Base-by-base conservation (phyloP, 139 green algal genomes). In the Chlamydomonas sphaeroides region DNA sequence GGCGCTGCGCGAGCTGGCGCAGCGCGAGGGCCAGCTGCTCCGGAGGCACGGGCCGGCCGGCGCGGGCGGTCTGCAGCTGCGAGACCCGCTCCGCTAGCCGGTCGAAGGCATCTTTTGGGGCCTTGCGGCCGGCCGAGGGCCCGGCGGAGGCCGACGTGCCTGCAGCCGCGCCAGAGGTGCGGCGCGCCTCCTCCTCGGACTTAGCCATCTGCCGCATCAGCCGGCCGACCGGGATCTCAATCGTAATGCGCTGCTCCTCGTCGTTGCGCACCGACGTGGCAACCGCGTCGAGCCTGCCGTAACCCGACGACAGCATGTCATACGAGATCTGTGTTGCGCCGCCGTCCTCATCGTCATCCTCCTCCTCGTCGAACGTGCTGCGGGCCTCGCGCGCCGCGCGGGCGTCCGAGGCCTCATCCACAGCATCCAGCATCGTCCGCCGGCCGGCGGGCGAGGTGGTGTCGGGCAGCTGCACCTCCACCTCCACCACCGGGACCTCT, bases 81-180 rank as follows among this genome's bases (percentile, higher is more conserved):
- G 70, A 53, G 28, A 78, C 80, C 21, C 68, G 57, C 70, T 80
- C 83, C 57, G 84, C 77, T 49, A 84, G 65, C 33, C 65, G 49
- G 77, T 84, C 77, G 42, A 84, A 84, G 17, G 65, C 78, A 61
- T 65, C 80, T 76, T 80, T 87, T 56, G 57, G 57, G 56, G 25
- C 48, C 59, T 67, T 57, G 41, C 30, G 56, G 57, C 53, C 49
- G 33, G 57, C n/a, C 36, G 32, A 33, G 14, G 49, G 26, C 1
- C 51, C 71, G 49, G 26, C 59, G 38, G 23, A 33, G 6, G 38
- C 23, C 4, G 33, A 79, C n/a, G 23, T 65, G 30, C 57, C 72
- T n/a, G 42, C 66, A n/a, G 17, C 56, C 3, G 51, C 36, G 20
- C 63, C 59, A n/a, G 61, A 56, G 28, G 32, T n/a, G 61, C 57